Percentiles rank a stretch among this genome's conserved stretches.
Evolutionary conservation across 2,329 filamentous ascomycete genomes (phyloP).

Genomic region (Trichoderma pleuroti): DNA sequence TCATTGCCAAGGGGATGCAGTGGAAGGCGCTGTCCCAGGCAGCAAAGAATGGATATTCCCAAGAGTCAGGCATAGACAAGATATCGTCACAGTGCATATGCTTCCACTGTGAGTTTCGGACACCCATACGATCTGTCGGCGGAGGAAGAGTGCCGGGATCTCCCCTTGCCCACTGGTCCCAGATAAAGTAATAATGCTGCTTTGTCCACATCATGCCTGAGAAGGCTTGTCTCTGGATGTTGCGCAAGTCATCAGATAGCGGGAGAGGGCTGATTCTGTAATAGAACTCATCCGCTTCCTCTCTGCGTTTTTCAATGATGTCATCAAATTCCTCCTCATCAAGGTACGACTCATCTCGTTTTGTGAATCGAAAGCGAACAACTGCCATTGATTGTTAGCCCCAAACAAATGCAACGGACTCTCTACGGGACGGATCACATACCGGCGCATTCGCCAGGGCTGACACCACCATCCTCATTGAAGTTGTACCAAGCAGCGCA

Average conservation of each 20-base stretch:
- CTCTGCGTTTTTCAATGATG: conserved; percentile 76
- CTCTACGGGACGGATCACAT: conserved; percentile 30
- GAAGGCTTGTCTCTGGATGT: conserved; percentile 91
- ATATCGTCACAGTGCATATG: conserved; percentile 95
- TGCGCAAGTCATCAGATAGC: conserved; percentile 88
- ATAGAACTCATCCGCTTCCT: conserved; percentile 97
- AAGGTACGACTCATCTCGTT: conserved; percentile 69
- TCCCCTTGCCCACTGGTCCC: conserved; percentile 96
- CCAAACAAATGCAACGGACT: background rate
- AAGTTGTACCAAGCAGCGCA: conserved; percentile 89
- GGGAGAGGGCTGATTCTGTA: conserved; percentile 88
- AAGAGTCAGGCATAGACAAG: conserved; percentile 95
- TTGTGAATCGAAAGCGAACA: conserved; percentile 85
- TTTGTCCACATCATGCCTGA: conserved; percentile 99
- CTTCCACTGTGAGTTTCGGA: conserved; percentile 88
- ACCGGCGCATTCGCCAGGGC: conserved; percentile 86
- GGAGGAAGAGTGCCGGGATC: conserved; percentile 86
- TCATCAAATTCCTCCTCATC: conserved; percentile 93
- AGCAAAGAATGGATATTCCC: conserved; percentile 98
- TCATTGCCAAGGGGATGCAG: conserved; percentile 93
- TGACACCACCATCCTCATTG: conserved; percentile 82
- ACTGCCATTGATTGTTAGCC: conserved; percentile 45
- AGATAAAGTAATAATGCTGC: conserved; percentile 94
- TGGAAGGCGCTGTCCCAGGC: conserved; percentile 98
- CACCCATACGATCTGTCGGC: conserved; percentile 70